Conservation (phyloP, 345 rosid genomes). For the Cardamine chenopodiifolia region DNA sequence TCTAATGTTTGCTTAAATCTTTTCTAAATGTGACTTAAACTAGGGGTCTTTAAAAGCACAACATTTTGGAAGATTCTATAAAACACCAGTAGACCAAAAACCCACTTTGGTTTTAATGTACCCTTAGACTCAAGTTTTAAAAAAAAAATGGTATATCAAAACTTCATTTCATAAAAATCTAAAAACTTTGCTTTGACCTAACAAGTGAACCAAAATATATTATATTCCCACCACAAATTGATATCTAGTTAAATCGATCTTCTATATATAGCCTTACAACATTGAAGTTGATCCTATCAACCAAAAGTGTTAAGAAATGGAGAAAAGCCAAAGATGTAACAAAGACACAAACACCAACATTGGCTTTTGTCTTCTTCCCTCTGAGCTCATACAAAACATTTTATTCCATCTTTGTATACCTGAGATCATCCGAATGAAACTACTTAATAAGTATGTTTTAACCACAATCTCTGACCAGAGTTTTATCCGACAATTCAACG, state of each 20-base stretch:
- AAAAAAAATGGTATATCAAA: not conserved
- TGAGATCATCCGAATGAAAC: constrained; percentile 59
- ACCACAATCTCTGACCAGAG: constrained; percentile 54
- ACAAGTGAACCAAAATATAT: constrained; percentile 24
- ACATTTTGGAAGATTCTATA: no score
- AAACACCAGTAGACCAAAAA: no score
- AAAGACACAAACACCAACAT: constrained; percentile 42
- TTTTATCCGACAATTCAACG: constrained; percentile 60
- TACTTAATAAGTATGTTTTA: constrained; percentile 53
- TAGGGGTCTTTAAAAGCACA: no score
- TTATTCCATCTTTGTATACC: constrained; percentile 62
- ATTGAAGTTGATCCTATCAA: constrained; percentile 24
- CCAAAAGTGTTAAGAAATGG: constrained; percentile 16
- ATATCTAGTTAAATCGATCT: not conserved
- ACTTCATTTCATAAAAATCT: not conserved
- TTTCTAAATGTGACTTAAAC: no score
- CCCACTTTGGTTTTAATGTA: not conserved
- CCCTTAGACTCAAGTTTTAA: not conserved
- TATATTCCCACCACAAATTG: constrained; percentile 25
- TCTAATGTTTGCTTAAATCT: not conserved
- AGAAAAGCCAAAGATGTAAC: constrained; percentile 38
- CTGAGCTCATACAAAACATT: constrained; percentile 71
- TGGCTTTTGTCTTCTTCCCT: constrained; percentile 79
- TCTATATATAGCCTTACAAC: constrained; percentile 31
- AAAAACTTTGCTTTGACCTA: constrained; percentile 26